Conservation (phyloP, 1,284 basidiomycete species). For the Trichosporon sp. region DNA sequence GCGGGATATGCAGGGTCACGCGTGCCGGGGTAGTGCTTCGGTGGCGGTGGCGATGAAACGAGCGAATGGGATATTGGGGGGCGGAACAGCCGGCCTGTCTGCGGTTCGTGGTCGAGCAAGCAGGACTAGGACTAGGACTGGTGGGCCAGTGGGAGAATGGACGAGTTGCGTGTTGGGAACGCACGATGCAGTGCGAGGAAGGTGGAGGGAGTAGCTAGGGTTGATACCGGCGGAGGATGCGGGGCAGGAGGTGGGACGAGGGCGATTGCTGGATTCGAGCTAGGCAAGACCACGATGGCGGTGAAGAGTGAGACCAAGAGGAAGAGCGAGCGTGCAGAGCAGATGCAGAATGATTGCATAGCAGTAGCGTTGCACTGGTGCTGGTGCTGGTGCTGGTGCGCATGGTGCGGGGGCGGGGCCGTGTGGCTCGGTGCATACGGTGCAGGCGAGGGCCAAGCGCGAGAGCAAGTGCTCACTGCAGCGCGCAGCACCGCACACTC, state of each 20-base stretch:
- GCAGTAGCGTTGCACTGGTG: not conserved
- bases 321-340: too few species aligned
- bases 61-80: not conserved
- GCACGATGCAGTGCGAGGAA: not conserved
- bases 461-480: too few species aligned
- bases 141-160: not conserved
- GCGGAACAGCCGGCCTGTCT: not conserved
- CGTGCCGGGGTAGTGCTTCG: not conserved
- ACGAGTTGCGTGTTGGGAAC: not conserved
- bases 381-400: too few species aligned
- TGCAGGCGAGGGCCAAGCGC: too few species aligned
- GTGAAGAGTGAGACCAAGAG: too few species aligned
- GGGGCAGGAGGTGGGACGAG: not conserved
- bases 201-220: not conserved
- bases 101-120: not conserved
- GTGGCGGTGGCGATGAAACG: not conserved
- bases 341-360: not conserved
- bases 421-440: too few species aligned
- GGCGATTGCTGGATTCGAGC: too few species aligned
- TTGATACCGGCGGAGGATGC: not conserved
- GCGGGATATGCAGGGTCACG: not conserved
- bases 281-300: not conserved
- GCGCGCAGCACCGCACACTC: too few species aligned
- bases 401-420: too few species aligned
- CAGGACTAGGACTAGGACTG: not conserved